Conservation (phyloP, 768 basidiomycete species). For the Amanita subjunquillea region DNA sequence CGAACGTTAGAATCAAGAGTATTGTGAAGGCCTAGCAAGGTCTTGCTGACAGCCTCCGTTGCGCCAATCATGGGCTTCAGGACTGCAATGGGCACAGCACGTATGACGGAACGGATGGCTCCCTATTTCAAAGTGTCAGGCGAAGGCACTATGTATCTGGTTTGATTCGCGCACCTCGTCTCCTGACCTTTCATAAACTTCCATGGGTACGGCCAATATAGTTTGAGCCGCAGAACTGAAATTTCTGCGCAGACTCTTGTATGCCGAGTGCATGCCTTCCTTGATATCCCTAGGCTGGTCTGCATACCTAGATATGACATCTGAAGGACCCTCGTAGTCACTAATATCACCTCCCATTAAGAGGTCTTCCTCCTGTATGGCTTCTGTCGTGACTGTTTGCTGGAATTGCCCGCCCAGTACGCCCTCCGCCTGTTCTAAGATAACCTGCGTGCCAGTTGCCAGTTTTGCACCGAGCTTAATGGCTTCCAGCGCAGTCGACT, state of each 20-base stretch:
- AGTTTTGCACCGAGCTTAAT: constrained; percentile 89
- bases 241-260: constrained; percentile 78
- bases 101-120: constrained; percentile 85
- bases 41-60: constrained; percentile 93
- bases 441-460: constrained; percentile 96
- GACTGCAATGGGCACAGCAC: constrained; percentile 96
- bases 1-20: constrained; percentile 79
- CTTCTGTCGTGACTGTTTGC: constrained; percentile 55
- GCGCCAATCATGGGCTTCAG: constrained; percentile 98
- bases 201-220: constrained; percentile 97
- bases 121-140: constrained; percentile 40
- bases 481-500: constrained; percentile 91
- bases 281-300: constrained; percentile 77
- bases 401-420: constrained; percentile 78
- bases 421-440: constrained; percentile 89
- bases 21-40: constrained; percentile 87
- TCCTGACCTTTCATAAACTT: constrained; percentile 91
- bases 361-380: constrained; percentile 38
- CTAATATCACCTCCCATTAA: constrained; percentile 15
- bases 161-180: constrained; percentile 56
- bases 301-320: constrained; percentile 81
- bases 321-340: constrained; percentile 31
- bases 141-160: background rate
- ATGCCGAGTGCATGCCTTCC: constrained; percentile 89
- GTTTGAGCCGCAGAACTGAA: constrained; percentile 94